These are phyloP conservation scores for Penicillium digitatum DNA, from an alignment of 2,329 filamentous ascomycete genomes.

Conservation along the genomic window DNA sequence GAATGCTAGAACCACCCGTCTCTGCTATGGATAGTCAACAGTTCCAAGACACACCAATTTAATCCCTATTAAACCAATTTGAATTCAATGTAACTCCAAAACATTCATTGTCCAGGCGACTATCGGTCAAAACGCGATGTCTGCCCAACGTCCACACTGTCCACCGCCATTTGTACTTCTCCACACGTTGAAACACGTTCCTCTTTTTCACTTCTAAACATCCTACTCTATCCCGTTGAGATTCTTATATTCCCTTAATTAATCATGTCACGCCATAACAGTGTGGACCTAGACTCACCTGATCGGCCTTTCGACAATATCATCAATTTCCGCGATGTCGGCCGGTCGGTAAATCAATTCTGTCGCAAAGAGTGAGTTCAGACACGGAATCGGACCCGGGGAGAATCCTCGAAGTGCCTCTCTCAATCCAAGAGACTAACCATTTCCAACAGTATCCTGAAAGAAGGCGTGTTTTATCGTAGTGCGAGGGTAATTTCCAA, in stretches of 20 bases:
- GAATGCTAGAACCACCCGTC: no score
- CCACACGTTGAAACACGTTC: conserved; percentile 1
- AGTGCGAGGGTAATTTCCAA: conserved; percentile 60
- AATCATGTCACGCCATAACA: conserved; percentile 26
- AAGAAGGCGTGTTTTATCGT: conserved; percentile 63
- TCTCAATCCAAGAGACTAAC: conserved; percentile 1
- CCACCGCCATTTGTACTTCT: conserved; percentile 23
- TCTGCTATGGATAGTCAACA: background rate
- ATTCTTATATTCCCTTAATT: background rate
- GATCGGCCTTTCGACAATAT: conserved; percentile 53
- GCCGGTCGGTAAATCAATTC: conserved; percentile 60
- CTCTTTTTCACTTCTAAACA: background rate
- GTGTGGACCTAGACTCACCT: conserved; percentile 33
- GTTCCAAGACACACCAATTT: background rate
- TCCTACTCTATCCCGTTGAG: background rate
- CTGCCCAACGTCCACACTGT: conserved; percentile 21
- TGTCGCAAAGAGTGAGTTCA: conserved; percentile 51
- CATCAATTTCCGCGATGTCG: conserved; percentile 75
- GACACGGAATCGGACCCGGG: background rate
- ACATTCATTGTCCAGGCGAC: conserved; percentile 10
- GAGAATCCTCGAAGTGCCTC: background rate
- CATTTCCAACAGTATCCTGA: conserved; percentile 42
- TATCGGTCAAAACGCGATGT: conserved; percentile 6
- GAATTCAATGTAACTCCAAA: background rate
- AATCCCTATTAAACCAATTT: no score